A percentile compares a stretch with the other conserved stretches of the same genome.
Evolutionary conservation across 805 yeast genomes (phyloP).

Genomic region (Metahyphopichia silvanorum): DNA sequence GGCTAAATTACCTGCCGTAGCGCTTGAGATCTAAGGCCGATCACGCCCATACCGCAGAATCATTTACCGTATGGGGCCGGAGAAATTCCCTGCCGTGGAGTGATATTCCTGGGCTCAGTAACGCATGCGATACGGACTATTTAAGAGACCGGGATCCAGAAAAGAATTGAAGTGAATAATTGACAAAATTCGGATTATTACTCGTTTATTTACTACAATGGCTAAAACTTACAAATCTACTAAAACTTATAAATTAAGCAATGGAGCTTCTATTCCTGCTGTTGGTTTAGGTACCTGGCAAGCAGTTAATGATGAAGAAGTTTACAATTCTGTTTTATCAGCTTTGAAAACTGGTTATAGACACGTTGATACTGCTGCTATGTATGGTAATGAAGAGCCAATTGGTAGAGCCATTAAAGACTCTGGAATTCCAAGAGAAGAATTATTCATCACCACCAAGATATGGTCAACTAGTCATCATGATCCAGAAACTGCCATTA

Average conservation of each 20-base stretch:
- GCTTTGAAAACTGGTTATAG: conserved; percentile 66
- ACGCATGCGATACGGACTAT: too few relatives aligned
- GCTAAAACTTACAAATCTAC: too few relatives aligned
- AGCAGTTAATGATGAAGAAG: conserved; percentile 47
- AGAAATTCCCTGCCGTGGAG: too few relatives aligned
- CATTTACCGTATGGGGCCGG: too few relatives aligned
- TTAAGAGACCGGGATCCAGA: too few relatives aligned
- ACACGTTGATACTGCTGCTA: conserved; percentile 76
- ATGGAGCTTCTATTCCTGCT: conserved; percentile 11
- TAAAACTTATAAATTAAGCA: conserved; percentile 1
- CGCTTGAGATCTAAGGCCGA: too few relatives aligned
- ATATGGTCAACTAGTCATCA: conserved; percentile 56
- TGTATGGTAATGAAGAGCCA: conserved; percentile 62
- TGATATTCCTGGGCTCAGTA: too few relatives aligned
- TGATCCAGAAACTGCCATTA: conserved; percentile 51
- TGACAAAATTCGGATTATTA: too few relatives aligned
- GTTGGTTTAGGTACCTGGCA: conserved; percentile 19
- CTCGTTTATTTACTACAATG: too few relatives aligned
- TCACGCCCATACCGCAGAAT: too few relatives aligned
- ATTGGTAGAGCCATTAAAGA: conserved; percentile 56
- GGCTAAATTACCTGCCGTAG: conserved; percentile 1
- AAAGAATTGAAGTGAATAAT: too few relatives aligned
- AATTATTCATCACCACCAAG: conserved; percentile 70
- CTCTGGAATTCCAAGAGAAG: conserved; percentile 60
- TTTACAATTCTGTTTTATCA: conserved; percentile 48